Conservation (phyloP, 1,139 yeast genomes). For the Lodderomyces beijingensis region DNA sequence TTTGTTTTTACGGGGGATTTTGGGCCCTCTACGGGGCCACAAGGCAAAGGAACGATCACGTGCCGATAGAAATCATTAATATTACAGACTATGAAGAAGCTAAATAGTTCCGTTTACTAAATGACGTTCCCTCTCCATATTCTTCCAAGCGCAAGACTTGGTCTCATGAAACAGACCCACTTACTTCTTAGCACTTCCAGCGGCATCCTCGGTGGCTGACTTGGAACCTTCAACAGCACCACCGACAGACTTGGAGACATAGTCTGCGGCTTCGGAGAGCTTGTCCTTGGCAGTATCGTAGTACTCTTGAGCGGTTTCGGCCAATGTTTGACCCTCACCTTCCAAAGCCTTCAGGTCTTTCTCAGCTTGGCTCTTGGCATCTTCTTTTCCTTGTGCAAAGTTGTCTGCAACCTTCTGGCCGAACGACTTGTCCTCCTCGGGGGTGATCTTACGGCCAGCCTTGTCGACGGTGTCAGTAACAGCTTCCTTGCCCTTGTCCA, state of each 20-base stretch:
- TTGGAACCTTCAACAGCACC: slow-evolving; percentile 61
- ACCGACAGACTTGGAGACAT: slow-evolving; percentile 52
- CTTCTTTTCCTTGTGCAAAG: slow-evolving; percentile 46
- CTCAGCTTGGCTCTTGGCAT: slow-evolving; percentile 35
- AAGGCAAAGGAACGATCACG: too few relatives aligned
- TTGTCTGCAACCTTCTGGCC: slow-evolving; percentile 64
- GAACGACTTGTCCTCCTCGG: slow-evolving; percentile 63
- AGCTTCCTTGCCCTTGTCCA: slow-evolving; percentile 66
- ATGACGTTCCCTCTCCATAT: too few relatives aligned
- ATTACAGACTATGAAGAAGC: too few relatives aligned
- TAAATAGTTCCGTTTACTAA: too few relatives aligned
- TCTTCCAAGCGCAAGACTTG: too few relatives aligned
- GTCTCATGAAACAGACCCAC: neutral
- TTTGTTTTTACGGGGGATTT: too few relatives aligned
- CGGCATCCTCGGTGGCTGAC: slow-evolving; percentile 35
- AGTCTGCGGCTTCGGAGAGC: slow-evolving; percentile 57
- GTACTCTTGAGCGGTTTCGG: slow-evolving; percentile 59
- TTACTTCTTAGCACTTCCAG: slow-evolving; percentile 16
- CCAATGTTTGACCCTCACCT: slow-evolving; percentile 26
- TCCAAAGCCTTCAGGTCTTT: slow-evolving; percentile 15
- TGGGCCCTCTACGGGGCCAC: too few relatives aligned
- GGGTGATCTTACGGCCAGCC: slow-evolving; percentile 53
- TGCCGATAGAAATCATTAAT: too few relatives aligned
- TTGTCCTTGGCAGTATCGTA: slow-evolving; percentile 60
- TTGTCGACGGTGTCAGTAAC: slow-evolving; percentile 66